A percentile compares a stretch with the other conserved stretches of the same genome.
Evolutionary conservation across 1,284 basidiomycete species (phyloP).

Genomic region (Thelephora terrestris): DNA sequence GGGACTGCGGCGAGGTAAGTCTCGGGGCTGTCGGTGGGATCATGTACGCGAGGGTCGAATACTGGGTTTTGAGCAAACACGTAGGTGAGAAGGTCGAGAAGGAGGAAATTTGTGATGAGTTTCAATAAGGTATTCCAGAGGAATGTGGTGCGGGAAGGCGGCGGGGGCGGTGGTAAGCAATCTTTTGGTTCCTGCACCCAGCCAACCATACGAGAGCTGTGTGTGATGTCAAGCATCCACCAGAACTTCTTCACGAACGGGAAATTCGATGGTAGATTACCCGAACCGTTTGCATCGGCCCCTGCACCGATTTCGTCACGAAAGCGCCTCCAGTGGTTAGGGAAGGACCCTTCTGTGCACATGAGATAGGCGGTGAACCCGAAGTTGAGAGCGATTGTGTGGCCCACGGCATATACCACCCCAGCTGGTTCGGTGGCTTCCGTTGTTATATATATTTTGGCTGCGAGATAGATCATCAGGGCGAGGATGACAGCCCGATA

Average conservation of each 20-base stretch:
- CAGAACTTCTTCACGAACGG: not conserved
- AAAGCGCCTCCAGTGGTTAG: not conserved
- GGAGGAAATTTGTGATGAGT: not conserved
- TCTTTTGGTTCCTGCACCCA: not conserved
- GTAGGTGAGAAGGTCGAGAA: not conserved
- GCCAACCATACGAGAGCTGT: not conserved
- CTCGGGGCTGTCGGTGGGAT: not conserved
- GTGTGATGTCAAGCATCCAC: not conserved
- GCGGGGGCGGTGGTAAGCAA: not conserved
- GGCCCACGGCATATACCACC: not conserved
- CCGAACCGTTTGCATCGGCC: not conserved
- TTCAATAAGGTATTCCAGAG: not conserved
- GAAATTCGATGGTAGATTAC: not conserved
- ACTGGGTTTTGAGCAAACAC: not conserved
- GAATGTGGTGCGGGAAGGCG: not conserved
- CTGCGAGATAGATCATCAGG: not conserved
- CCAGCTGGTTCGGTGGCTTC: not conserved
- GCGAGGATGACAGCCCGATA: not conserved
- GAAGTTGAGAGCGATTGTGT: not conserved
- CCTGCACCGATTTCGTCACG: not conserved
- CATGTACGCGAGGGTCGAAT: not conserved
- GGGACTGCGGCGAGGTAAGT: not conserved
- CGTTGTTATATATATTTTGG: not conserved
- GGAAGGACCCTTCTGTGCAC: not conserved
- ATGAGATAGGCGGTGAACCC: not conserved